Evolutionary conservation across 495 filamentous ascomycete species (phyloP).

Genomic region (Margaritispora aquatica): DNA sequence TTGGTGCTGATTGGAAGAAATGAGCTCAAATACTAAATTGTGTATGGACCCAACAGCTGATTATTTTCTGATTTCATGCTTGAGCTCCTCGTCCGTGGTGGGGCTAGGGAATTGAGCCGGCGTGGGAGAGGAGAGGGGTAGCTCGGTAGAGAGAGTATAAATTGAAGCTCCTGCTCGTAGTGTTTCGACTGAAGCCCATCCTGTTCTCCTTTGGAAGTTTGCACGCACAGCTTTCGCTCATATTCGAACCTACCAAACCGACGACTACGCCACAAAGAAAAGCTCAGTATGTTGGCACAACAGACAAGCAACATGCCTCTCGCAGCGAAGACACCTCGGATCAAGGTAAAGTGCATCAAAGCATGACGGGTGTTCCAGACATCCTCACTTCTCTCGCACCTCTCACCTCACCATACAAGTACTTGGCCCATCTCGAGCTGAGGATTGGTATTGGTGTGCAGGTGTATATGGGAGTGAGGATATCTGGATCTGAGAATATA

Average conservation of each 20-base stretch:
- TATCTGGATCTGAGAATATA: constrained; percentile 57
- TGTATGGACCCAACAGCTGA: background rate
- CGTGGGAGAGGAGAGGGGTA: background rate
- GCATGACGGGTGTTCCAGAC: constrained; percentile 55
- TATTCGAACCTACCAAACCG: no score
- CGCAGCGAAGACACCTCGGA: constrained; percentile 27
- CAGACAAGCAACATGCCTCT: constrained; percentile 19
- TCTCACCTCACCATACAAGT: background rate
- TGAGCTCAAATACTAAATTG: background rate
- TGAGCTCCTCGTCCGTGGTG: background rate
- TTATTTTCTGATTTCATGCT: background rate
- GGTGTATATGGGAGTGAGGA: constrained; percentile 13
- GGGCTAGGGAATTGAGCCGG: background rate
- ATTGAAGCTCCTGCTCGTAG: background rate
- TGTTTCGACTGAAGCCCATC: no score
- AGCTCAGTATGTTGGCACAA: constrained; percentile 19
- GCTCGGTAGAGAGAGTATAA: background rate
- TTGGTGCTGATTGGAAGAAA: background rate
- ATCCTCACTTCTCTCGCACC: constrained; percentile 16
- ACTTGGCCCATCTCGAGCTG: no score
- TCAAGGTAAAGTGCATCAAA: constrained; percentile 55
- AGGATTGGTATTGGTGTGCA: background rate
- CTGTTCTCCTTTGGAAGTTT: no score
- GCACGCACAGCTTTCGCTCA: no score
- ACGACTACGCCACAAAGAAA: background rate